Conservation (phyloP, 495 filamentous ascomycete species). For the Penicillium maclennaniae region DNA sequence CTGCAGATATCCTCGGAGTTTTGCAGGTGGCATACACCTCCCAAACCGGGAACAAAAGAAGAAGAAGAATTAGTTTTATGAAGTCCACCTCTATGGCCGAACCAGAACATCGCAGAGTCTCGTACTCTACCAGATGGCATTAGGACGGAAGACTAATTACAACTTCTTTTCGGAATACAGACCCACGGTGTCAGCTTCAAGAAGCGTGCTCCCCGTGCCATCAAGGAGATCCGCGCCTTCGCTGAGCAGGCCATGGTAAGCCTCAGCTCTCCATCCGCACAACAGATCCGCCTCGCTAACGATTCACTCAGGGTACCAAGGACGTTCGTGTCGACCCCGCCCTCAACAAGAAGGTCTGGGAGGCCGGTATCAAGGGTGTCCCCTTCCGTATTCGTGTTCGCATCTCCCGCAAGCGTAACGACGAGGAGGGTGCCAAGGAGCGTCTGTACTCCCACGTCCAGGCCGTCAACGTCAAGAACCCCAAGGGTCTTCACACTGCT, state of each 20-base stretch:
- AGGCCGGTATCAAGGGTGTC: slow-evolving; percentile 96
- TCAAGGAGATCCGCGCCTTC: slow-evolving; percentile 98
- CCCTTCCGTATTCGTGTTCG: slow-evolving; percentile 93
- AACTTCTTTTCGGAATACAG: slow-evolving; percentile 52
- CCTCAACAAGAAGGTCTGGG: slow-evolving; percentile 99
- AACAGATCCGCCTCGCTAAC: not conserved
- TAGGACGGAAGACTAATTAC: slow-evolving; percentile 58
- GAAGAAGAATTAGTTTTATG: slow-evolving; percentile 63
- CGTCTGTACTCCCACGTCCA: slow-evolving; percentile 98
- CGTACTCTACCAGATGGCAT: slow-evolving; percentile 48
- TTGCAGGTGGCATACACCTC: slow-evolving; percentile 17
- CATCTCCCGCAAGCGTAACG: slow-evolving; percentile 99
- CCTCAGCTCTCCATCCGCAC: not conserved
- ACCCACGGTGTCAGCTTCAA: slow-evolving; percentile 97
- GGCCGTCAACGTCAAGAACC: slow-evolving; percentile 98
- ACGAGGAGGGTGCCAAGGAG: slow-evolving; percentile 98
- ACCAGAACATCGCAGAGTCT: slow-evolving; percentile 31
- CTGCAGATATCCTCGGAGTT: slow-evolving; percentile 5
- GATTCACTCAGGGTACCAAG: slow-evolving; percentile 68
- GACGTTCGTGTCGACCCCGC: slow-evolving; percentile 97
- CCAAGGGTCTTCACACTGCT: slow-evolving; percentile 90
- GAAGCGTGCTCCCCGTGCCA: slow-evolving; percentile 95
- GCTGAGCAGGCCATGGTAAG: slow-evolving; percentile 93
- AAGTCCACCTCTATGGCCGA: slow-evolving; percentile 61
- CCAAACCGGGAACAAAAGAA: slow-evolving; percentile 28